Base-by-base conservation (phyloP, 1,139 yeast species). In the Candida sanyaensis region DNA sequence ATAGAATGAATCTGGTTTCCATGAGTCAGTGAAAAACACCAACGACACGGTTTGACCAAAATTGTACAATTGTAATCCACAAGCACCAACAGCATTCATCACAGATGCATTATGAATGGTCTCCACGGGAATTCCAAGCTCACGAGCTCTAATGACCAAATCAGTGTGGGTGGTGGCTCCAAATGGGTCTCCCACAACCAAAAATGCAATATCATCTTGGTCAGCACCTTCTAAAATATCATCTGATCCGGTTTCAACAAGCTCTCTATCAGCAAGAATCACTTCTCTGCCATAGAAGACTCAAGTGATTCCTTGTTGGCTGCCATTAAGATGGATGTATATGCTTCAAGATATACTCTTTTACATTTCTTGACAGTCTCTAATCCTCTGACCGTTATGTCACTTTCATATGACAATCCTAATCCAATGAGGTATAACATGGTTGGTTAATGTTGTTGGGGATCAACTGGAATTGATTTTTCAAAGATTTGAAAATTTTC, bases 101-200 rank as follows among this genome's bases (percentile, higher is more conserved):
- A 93, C 96, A 24, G 96, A 88, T 2, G 99, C 99, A 67, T 93
- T 93, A 70, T 93, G 99, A 50, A 93, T 82, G 44, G 88, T 81
- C 61, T 88, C 95, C 41, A 88, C 90, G 48, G 78, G 73, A 61
- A 93, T 89, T 1, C 82, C 83, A 53, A 85, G 75, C 66, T 88
- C 96, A 57, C 96, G 80, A 32, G 98, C 98, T 59, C 99, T 77
- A 50, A 93, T 80, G 37, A 91, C 90, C 55, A 93, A 77, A 69
- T 93, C 99, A 0, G 97, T 90, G 67, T 93, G 99, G 0, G 99
- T 93, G 5, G 99, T 93, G 38, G 99, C 99, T 31, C 99, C 99
- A 64, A 90, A 92, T 32, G 96, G 96, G 64, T 93, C 99, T 36
- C 99, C 99, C 26, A 93, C 99, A 17, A 93, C 99, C 56, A 93